Evolutionary conservation across 768 basidiomycete genomes (phyloP).

Genomic region (Cyathus striatus): DNA sequence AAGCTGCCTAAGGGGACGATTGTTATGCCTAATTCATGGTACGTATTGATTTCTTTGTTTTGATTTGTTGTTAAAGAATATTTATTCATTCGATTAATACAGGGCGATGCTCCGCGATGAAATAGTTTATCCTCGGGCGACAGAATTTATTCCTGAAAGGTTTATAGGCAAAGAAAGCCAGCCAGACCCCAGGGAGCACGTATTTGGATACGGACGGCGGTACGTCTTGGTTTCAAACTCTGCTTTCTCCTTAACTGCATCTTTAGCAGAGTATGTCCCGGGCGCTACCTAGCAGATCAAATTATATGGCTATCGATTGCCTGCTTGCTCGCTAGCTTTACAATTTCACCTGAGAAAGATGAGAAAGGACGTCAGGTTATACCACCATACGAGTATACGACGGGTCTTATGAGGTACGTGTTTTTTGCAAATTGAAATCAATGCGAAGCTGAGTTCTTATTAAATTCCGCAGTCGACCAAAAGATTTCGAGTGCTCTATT

Average conservation of each 20-base stretch:
- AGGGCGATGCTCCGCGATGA: neutral
- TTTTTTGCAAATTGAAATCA: neutral
- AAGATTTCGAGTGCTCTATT: neutral
- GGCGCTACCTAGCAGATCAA: neutral
- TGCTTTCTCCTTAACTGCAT: neutral
- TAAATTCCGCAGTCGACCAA: neutral
- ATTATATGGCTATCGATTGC: neutral
- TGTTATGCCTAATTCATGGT: neutral
- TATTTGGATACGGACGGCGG: neutral
- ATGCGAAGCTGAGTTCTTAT: neutral
- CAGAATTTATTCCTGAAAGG: neutral
- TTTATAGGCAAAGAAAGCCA: neutral
- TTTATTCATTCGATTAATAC: neutral
- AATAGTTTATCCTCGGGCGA: neutral
- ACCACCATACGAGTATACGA: neutral
- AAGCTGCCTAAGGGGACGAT: neutral
- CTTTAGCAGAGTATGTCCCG: neutral
- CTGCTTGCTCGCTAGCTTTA: neutral
- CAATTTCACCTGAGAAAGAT: neutral
- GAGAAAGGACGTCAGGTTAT: neutral
- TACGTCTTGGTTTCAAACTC: neutral
- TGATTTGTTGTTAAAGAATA: neutral
- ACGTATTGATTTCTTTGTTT: neutral
- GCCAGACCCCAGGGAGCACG: neutral
- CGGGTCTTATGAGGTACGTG: neutral